These are phyloP conservation scores for Cladobotryum protrusum DNA, from an alignment of 2,329 filamentous ascomycete species.

Conservation along the genomic window DNA sequence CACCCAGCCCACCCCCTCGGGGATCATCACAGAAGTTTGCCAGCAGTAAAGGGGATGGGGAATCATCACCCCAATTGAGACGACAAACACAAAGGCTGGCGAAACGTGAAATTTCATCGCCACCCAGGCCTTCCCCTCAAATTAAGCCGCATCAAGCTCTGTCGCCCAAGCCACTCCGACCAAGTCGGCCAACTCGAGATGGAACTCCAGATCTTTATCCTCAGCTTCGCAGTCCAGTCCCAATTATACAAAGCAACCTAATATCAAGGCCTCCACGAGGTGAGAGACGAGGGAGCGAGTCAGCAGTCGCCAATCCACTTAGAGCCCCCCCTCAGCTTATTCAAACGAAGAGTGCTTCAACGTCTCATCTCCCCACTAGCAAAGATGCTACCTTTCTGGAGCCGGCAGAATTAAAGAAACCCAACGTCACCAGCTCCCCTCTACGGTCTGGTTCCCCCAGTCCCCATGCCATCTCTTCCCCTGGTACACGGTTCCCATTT, in stretches of 20 bases:
- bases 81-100: slow-evolving; percentile 21
- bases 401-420: slow-evolving; percentile 17
- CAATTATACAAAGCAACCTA: slow-evolving; percentile 58
- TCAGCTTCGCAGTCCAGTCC: slow-evolving; percentile 45
- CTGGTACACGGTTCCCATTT: slow-evolving; percentile 65
- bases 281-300: slow-evolving; percentile 42
- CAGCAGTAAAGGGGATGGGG: slow-evolving; percentile 30
- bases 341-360: slow-evolving; percentile 25
- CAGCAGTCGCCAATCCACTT: slow-evolving; percentile 24
- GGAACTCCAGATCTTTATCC: slow-evolving; percentile 57
- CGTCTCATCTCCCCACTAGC: slow-evolving; percentile 23
- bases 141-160: slow-evolving; percentile 20
- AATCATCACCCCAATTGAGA: slow-evolving; percentile 34
- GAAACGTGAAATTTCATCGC: slow-evolving; percentile 27
- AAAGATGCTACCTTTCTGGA: slow-evolving; percentile 14
- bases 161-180: slow-evolving; percentile 36
- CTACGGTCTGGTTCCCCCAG: slow-evolving; percentile 40
- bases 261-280: slow-evolving; percentile 40
- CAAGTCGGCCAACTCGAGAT: slow-evolving; percentile 60
- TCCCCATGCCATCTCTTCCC: slow-evolving; percentile 48
- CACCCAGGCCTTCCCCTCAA: slow-evolving; percentile 25
- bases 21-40: slow-evolving; percentile 54
- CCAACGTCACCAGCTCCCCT: slow-evolving; percentile 15
- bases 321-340: slow-evolving; percentile 27
- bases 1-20: slow-evolving; percentile 56